Evolutionary conservation across 2,329 filamentous ascomycete genomes (phyloP), one percentile per base, ranked within the genome.

Genomic region (Xylaria sp.): DNA sequence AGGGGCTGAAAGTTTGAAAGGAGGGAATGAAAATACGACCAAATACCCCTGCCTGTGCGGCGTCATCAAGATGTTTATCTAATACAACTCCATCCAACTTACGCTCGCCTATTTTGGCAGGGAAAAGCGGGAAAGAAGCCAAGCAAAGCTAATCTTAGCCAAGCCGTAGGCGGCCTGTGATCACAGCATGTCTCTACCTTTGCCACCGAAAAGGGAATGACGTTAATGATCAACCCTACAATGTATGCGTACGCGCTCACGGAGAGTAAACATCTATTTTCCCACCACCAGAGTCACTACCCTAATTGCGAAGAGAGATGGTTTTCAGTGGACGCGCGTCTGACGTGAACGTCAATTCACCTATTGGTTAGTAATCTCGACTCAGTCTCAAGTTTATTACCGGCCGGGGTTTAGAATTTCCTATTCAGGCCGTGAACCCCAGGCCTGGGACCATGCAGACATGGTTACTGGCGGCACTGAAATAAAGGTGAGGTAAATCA

Each of bases 61-160:
- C 12, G 46, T 40, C 21, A 46, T 42, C 31, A 45, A 15, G 19
- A 38, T 38, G 35, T 14, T 11, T 23, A 21, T n/a, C 33, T 15
- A 5, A 49, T 21, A 33, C 49, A 9, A 11, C 42, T n/a, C 11
- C 17, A 33, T 31, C 25, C 31, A 40, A 45, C 12, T 19, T 38
- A 43, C 23, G 38, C 47, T 42, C 54, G 35, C n/a, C 33, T 53
- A 51, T 25, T 23, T 12, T 53, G n/a, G 43, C 58, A 25, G 25
- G 45, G 37, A 52, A 37, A 43, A 53, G 38, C 45, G 37, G 17
- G 31, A 52, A 42, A 12, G 28, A 19, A 28, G 47, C 56, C 46
- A 58, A 52, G 56, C 12, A 57, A 57, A n/a, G n/a, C n/a, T n/a
- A n/a, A n/a, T n/a, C n/a, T n/a, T n/a, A 38, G 33, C 47, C 46